These are phyloP conservation scores for Geoglossum glabrum DNA, from an alignment of 495 filamentous ascomycete genomes.

Conservation along the genomic window DNA sequence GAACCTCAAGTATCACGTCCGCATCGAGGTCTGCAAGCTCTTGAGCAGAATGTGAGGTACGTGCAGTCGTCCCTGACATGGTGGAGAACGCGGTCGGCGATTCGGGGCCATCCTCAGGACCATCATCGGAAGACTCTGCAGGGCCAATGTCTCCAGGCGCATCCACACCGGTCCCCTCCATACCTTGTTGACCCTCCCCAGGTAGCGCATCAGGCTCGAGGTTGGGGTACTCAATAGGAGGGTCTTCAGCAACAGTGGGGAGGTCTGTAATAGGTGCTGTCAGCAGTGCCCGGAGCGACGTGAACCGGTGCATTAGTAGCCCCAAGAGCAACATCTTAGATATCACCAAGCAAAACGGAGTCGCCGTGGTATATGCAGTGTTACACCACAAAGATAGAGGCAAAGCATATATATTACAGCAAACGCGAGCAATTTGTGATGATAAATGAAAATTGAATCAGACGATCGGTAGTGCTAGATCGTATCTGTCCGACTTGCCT, in stretches of 20 bases:
- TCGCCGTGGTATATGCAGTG: no score
- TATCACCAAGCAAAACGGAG: no score
- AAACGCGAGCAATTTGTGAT: no score
- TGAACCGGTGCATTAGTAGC: no score
- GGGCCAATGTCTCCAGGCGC: neutral
- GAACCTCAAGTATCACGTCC: slow-evolving; percentile 14
- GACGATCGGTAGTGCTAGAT: neutral
- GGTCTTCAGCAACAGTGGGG: slow-evolving; percentile 18
- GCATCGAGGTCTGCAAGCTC: slow-evolving; percentile 16
- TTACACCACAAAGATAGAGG: neutral
- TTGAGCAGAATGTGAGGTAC: slow-evolving; percentile 18
- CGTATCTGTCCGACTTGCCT: neutral
- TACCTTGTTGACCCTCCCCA: neutral
- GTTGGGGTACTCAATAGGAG: slow-evolving; percentile 8
- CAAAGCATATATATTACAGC: no score
- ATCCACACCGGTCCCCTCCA: neutral
- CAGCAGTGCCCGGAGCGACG: neutral
- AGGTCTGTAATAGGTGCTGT: slow-evolving; percentile 13
- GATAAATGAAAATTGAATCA: neutral
- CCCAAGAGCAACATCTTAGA: no score
- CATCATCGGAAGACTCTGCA: neutral
- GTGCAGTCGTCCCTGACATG: slow-evolving; percentile 24
- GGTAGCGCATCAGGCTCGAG: neutral
- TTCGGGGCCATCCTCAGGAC: neutral
- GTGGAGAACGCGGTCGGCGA: slow-evolving; percentile 19